These are phyloP conservation scores for Alternaria sp. DNA, from an alignment of 2,329 filamentous ascomycete genomes.

Conservation along the genomic window DNA sequence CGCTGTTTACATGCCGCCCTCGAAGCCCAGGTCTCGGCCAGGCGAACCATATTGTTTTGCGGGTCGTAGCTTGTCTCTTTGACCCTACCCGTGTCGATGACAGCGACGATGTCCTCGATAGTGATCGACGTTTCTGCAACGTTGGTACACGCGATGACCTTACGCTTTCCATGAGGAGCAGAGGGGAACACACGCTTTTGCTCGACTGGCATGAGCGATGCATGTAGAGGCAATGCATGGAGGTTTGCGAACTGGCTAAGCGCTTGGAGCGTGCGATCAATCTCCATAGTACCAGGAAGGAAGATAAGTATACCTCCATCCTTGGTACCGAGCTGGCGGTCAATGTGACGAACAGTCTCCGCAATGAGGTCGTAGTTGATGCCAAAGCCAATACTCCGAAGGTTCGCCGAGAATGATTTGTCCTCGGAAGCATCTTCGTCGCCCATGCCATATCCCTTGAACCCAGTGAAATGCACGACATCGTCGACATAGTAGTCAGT, in stretches of 20 bases:
- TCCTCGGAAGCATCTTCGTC: constrained; percentile 61
- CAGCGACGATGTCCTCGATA: constrained; percentile 94
- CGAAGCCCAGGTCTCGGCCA: constrained; percentile 95
- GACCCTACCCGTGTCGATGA: constrained; percentile 93
- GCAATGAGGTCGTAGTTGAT: constrained; percentile 92
- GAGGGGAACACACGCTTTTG: constrained; percentile 85
- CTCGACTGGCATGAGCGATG: constrained; percentile 85
- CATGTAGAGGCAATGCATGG: constrained; percentile 86
- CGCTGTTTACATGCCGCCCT: constrained; percentile 93
- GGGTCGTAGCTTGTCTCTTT: constrained; percentile 97
- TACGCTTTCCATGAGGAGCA: constrained; percentile 80
- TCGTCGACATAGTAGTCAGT: constrained; percentile 90
- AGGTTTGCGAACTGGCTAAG: constrained; percentile 70
- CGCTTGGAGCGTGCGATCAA: constrained; percentile 77
- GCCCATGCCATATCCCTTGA: constrained; percentile 57
- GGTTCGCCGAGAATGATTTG: constrained; percentile 48
- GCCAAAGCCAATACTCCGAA: constrained; percentile 66
- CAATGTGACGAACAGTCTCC: constrained; percentile 80
- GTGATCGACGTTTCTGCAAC: constrained; percentile 98
- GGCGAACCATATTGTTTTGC: constrained; percentile 88
- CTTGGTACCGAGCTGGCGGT: constrained; percentile 73
- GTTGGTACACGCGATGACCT: constrained; percentile 94
- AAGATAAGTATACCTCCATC: constrained; percentile 95
- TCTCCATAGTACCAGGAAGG: constrained; percentile 89
- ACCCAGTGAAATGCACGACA: constrained; percentile 79